Percentiles rank a stretch among this genome's conserved stretches.
Evolutionary conservation across 1,139 yeast genomes (phyloP).

Genomic region (Suhomyces ambrosiae): DNA sequence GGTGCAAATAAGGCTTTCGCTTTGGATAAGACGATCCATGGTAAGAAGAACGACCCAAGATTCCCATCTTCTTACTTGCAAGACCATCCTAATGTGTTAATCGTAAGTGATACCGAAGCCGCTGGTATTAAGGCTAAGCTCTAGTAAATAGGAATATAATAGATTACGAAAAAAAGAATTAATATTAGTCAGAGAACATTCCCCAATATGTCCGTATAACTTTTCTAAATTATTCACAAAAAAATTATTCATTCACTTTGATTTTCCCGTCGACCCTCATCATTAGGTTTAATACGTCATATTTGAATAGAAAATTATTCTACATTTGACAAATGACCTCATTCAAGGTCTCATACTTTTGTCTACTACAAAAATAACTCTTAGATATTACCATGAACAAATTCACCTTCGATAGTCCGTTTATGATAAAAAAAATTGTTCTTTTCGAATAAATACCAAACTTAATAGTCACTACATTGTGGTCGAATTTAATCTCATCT

Average conservation of each 20-base stretch:
- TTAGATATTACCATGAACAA: no score
- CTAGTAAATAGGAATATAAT: conserved; percentile 14
- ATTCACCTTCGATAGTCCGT: no score
- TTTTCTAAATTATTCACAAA: no score
- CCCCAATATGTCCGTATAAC: no score
- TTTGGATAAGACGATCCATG: conserved; percentile 44
- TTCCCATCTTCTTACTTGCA: conserved; percentile 52
- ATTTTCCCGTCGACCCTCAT: neutral
- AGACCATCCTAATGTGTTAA: conserved; percentile 46
- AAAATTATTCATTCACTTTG: neutral
- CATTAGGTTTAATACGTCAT: no score
- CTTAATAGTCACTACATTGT: no score
- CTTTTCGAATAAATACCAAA: no score
- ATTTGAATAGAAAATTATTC: no score
- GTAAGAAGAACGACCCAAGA: conserved; percentile 35
- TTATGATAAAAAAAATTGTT: no score
- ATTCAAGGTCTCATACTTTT: neutral
- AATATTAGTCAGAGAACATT: neutral
- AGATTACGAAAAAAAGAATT: neutral
- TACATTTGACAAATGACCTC: no score
- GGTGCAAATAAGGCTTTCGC: conserved; percentile 50
- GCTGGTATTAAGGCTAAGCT: conserved; percentile 40
- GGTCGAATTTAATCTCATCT: no score
- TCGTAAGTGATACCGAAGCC: conserved; percentile 51
- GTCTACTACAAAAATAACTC: no score